Conservation (phyloP, 2,329 filamentous ascomycete species). For the Septoria petroselini region DNA sequence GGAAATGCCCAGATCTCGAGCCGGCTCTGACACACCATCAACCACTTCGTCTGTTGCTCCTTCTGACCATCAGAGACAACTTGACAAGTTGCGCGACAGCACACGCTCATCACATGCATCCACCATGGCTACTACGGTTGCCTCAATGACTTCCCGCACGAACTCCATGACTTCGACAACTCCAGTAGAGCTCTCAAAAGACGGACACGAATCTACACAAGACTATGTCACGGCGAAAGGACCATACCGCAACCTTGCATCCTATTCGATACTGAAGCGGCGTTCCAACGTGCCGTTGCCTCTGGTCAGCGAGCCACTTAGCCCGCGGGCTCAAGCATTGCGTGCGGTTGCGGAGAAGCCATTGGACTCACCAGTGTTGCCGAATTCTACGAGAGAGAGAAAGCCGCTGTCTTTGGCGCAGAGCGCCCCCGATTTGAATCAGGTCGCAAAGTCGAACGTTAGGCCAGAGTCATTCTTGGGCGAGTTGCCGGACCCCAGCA, state of each 20-base stretch:
- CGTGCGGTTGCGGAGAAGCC: slow-evolving; percentile 6
- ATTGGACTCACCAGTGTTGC: slow-evolving; percentile 20
- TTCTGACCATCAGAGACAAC: slow-evolving; percentile 31
- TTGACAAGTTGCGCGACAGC: slow-evolving; percentile 33
- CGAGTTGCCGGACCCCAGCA: slow-evolving; percentile 26
- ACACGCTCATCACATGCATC: slow-evolving; percentile 35
- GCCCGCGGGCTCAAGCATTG: not conserved
- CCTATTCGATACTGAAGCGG: slow-evolving; percentile 28
- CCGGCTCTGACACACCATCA: slow-evolving; percentile 27
- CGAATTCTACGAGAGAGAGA: slow-evolving; percentile 1
- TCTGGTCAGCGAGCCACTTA: not conserved
- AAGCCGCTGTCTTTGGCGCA: slow-evolving; percentile 14
- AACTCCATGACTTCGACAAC: slow-evolving; percentile 33
- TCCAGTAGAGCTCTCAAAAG: slow-evolving; percentile 25
- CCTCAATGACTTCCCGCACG: slow-evolving; percentile 28
- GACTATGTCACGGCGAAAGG: slow-evolving; percentile 18
- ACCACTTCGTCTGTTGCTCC: slow-evolving; percentile 26
- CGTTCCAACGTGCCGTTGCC: slow-evolving; percentile 26
- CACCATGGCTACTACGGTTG: slow-evolving; percentile 24
- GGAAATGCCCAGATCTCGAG: slow-evolving; percentile 5
- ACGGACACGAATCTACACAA: slow-evolving; percentile 16
- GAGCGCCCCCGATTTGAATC: slow-evolving; percentile 21
- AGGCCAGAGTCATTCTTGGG: slow-evolving; percentile 32
- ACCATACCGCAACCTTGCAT: slow-evolving; percentile 28
- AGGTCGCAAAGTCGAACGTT: slow-evolving; percentile 11